Evolutionary conservation across 192 early-diverging fungal species (phyloP).

Genomic region (Kappamyces sp.): DNA sequence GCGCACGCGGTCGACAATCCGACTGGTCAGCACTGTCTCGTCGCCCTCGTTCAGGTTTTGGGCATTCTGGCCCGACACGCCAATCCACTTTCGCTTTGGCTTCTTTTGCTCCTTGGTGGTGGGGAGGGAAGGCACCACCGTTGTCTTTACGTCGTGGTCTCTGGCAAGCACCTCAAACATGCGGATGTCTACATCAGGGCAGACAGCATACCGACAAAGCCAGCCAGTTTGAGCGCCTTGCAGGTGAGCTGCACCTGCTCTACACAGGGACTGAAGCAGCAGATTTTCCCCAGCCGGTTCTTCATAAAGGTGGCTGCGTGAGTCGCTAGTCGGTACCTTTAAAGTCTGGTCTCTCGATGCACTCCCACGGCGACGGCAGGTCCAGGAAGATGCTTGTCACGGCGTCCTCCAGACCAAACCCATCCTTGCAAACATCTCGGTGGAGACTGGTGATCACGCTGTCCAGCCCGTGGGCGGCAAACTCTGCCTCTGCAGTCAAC

Average conservation of each 20-base stretch:
- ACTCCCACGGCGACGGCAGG: slow-evolving; percentile 92
- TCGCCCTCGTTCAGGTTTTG: slow-evolving; percentile 15
- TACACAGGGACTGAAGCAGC: slow-evolving; percentile 92
- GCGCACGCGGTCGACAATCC: slow-evolving; percentile 49
- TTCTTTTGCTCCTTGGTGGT: slow-evolving; percentile 41
- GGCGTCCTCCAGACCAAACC: slow-evolving; percentile 67
- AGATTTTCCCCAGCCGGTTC: slow-evolving; percentile 75
- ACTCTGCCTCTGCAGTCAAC: slow-evolving; percentile 58
- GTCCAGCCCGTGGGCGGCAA: slow-evolving; percentile 66
- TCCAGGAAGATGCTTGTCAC: slow-evolving; percentile 93
- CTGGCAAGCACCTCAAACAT: slow-evolving; percentile 94
- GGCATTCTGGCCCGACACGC: neutral
- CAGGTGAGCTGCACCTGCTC: slow-evolving; percentile 88
- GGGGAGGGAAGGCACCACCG: slow-evolving; percentile 58
- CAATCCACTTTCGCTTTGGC: slow-evolving; percentile 29
- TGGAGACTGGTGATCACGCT: slow-evolving; percentile 66
- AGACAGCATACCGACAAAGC: slow-evolving; percentile 67
- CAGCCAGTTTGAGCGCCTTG: slow-evolving; percentile 66
- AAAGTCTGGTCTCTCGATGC: too few species aligned
- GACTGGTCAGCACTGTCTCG: slow-evolving; percentile 52
- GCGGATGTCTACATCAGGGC: slow-evolving; percentile 50
- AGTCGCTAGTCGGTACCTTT: slow-evolving; percentile 52
- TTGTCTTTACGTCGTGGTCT: slow-evolving; percentile 62
- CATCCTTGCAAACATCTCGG: slow-evolving; percentile 83
- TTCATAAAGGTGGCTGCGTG: slow-evolving; percentile 83